phyloP scores from a whole-genome alignment of 495 filamentous ascomycete species.

The Terfezia boudieri region DNA sequence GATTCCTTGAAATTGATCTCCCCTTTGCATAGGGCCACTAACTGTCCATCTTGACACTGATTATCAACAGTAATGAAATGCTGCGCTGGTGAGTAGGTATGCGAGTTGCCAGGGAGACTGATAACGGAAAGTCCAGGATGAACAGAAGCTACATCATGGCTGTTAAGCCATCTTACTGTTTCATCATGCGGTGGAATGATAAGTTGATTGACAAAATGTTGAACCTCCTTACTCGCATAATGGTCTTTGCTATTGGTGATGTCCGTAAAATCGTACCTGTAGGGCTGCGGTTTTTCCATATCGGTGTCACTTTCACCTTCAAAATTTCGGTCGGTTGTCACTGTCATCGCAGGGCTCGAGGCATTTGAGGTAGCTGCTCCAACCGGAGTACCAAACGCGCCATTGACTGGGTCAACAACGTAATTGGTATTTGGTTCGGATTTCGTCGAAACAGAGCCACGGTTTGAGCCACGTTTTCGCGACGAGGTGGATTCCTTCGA shows the following conservation, averaged over 20 bases:
- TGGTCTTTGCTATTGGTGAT: slow-evolving; percentile 4
- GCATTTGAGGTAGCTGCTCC: neutral
- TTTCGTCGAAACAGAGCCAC: neutral
- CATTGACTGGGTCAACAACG: neutral
- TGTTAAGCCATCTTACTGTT: too few species aligned
- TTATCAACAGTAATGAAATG: slow-evolving; percentile 45
- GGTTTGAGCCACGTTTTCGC: slow-evolving; percentile 13
- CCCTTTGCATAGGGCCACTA: slow-evolving; percentile 71
- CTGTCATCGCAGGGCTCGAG: neutral
- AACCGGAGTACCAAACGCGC: slow-evolving; percentile 1
- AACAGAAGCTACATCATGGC: neutral
- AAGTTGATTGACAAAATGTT: slow-evolving; percentile 2
- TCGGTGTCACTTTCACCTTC: slow-evolving; percentile 15
- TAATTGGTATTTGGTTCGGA: neutral
- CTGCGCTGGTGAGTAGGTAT: slow-evolving; percentile 24
- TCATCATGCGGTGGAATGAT: neutral
- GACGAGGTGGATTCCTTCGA: neutral
- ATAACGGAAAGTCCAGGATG: slow-evolving; percentile 9
- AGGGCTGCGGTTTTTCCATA: slow-evolving; percentile 8
- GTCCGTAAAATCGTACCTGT: slow-evolving; percentile 12
- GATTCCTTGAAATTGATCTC: slow-evolving; percentile 56
- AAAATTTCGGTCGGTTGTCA: slow-evolving; percentile 4
- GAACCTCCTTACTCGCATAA: slow-evolving; percentile 5
- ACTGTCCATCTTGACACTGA: slow-evolving; percentile 37
- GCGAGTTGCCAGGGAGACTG: slow-evolving; percentile 4